A percentile compares a stretch with the other conserved stretches of the same genome.
These are phyloP conservation scores for Carex scoparia DNA, from an alignment of 176 grass and related monocot species.

Conservation along the genomic window DNA sequence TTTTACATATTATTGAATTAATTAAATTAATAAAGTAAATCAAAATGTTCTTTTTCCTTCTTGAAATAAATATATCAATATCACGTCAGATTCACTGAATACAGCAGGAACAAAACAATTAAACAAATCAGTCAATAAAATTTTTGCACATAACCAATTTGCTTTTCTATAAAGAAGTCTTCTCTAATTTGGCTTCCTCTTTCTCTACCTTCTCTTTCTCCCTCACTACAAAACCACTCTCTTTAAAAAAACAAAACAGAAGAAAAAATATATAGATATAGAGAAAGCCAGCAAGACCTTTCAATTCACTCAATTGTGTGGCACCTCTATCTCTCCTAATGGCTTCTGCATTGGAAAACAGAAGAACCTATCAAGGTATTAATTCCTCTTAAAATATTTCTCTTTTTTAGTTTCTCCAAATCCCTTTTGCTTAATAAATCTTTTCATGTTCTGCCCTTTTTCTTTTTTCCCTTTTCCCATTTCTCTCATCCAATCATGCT, in stretches of 20 bases:
- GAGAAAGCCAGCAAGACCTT: not conserved
- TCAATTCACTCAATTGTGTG: not conserved
- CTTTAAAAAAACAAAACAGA: not conserved
- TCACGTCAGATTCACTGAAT: not conserved
- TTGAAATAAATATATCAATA: not conserved
- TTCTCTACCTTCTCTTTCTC: not conserved
- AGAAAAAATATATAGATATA: no score
- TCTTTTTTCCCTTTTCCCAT: no score
- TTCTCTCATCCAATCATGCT: not conserved
- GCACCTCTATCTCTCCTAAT: not conserved
- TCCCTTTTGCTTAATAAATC: not conserved
- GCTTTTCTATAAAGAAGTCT: constrained; percentile 16
- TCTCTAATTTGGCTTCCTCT: not conserved
- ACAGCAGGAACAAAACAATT: no score
- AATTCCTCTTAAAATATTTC: not conserved
- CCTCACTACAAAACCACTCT: not conserved
- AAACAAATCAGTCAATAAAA: not conserved
- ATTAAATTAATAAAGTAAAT: no score
- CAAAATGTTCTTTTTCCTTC: no score
- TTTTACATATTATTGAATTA: no score
- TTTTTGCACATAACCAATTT: not conserved
- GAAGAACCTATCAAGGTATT: not conserved
- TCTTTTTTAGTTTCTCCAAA: not conserved
- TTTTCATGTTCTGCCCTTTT: not conserved
- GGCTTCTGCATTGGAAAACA: constrained; percentile 3